These are phyloP conservation scores for Fusarium burgessii DNA, from an alignment of 2,329 filamentous ascomycete genomes.

Conservation along the genomic window DNA sequence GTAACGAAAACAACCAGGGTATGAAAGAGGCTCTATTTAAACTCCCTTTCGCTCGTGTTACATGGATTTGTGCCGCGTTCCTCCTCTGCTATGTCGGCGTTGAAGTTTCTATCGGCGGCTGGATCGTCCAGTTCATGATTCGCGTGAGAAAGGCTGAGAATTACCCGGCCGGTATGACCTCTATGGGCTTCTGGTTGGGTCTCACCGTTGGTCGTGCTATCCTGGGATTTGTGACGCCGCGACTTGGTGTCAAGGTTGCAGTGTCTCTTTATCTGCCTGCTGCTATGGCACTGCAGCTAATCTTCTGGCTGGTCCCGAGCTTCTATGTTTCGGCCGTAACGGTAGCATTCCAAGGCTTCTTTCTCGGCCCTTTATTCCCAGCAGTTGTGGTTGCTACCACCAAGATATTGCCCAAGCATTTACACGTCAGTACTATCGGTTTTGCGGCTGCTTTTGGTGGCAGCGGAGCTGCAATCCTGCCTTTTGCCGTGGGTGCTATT, in stretches of 20 bases:
- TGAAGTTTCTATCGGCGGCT: constrained; percentile 81
- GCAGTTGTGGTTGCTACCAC: constrained; percentile 77
- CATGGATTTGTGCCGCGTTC: constrained; percentile 79
- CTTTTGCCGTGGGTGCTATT: constrained; percentile 75
- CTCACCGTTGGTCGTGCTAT: constrained; percentile 78
- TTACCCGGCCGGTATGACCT: constrained; percentile 79
- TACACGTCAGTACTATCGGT: constrained; percentile 83
- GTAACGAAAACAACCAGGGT: constrained; percentile 40
- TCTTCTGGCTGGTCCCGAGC: constrained; percentile 85
- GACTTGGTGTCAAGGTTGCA: constrained; percentile 75
- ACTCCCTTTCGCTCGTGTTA: constrained; percentile 61
- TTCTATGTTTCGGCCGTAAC: constrained; percentile 81
- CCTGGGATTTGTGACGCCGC: constrained; percentile 79
- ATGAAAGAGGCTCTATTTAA: constrained; percentile 54
- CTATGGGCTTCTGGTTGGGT: constrained; percentile 85
- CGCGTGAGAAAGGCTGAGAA: constrained; percentile 74
- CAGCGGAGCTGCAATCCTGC: constrained; percentile 74
- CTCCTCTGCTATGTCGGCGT: constrained; percentile 81
- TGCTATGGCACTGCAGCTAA: constrained; percentile 73
- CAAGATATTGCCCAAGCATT: constrained; percentile 74
- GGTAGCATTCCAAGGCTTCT: constrained; percentile 80
- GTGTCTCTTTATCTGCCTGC: constrained; percentile 71
- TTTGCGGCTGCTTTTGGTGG: constrained; percentile 83
- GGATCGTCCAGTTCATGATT: constrained; percentile 89
- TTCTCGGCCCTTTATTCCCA: constrained; percentile 82